A percentile compares a stretch with the other conserved stretches of the same genome.
Conservation (phyloP, 495 filamentous ascomycete genomes). For the Penicillium roqueforti region DNA sequence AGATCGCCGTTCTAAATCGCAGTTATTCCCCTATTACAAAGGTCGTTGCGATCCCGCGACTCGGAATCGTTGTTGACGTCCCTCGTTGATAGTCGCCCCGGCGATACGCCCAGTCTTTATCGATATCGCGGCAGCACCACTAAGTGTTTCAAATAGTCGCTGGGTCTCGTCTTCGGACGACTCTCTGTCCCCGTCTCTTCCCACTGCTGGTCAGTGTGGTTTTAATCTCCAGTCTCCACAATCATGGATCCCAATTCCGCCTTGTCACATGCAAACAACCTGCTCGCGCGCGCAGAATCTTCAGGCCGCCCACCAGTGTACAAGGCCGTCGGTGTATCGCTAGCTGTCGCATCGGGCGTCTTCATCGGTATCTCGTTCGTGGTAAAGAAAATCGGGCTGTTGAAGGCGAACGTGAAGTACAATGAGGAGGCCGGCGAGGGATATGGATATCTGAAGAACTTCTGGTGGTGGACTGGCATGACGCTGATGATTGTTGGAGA, state of each 20-base stretch:
- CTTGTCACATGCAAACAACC: slow-evolving; percentile 40
- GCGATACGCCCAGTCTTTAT: slow-evolving; percentile 16
- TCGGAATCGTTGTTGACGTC: background rate
- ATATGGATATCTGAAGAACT: slow-evolving; percentile 96
- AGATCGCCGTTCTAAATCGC: slow-evolving; percentile 5
- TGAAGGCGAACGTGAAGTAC: slow-evolving; percentile 94
- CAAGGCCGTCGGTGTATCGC: slow-evolving; percentile 82
- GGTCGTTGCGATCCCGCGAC: background rate
- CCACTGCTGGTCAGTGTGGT: slow-evolving; percentile 31
- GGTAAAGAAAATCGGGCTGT: slow-evolving; percentile 84
- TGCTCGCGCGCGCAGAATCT: slow-evolving; percentile 46
- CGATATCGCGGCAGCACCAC: slow-evolving; percentile 1
- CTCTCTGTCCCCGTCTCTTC: slow-evolving; percentile 11
- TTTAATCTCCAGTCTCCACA: background rate
- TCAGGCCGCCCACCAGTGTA: slow-evolving; percentile 55
- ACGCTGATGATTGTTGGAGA: slow-evolving; percentile 95
- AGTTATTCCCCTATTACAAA: background rate
- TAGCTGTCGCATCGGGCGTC: slow-evolving; percentile 82
- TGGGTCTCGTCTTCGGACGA: slow-evolving; percentile 27
- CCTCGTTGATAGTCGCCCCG: slow-evolving; percentile 2
- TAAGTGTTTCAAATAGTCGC: slow-evolving; percentile 28
- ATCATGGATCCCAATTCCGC: slow-evolving; percentile 43
- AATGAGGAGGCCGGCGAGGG: slow-evolving; percentile 94
- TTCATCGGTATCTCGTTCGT: slow-evolving; percentile 98
- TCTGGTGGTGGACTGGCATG: slow-evolving; percentile 96